A percentile compares a stretch with the other conserved stretches of the same genome.
phyloP scores from a whole-genome alignment of 208 protist genomes.

The Naegleria lovaniensis region DNA sequence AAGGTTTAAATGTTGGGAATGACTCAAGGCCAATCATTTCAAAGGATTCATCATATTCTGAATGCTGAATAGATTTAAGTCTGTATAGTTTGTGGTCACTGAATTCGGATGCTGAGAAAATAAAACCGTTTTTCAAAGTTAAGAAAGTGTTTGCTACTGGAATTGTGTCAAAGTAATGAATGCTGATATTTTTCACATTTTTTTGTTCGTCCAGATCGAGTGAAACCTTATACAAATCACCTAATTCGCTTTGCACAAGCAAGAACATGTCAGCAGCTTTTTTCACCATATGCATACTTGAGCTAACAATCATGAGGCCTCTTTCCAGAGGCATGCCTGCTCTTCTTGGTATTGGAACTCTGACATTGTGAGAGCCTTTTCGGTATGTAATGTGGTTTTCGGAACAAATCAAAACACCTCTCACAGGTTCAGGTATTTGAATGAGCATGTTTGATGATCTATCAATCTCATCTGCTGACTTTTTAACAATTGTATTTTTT shows the following conservation, averaged over 20 bases:
- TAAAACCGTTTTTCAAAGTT: slow-evolving; percentile 84
- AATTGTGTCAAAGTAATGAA: slow-evolving; percentile 96
- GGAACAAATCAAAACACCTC: slow-evolving; percentile 91
- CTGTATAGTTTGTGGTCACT: slow-evolving; percentile 85
- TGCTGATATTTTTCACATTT: slow-evolving; percentile 49
- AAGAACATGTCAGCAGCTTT: slow-evolving; percentile 83
- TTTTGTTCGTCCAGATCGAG: slow-evolving; percentile 37
- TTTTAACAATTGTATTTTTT: slow-evolving; percentile 95
- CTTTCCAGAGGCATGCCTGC: slow-evolving; percentile 64
- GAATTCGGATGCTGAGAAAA: slow-evolving; percentile 90
- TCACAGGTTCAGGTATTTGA: slow-evolving; percentile 68
- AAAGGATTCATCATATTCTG: slow-evolving; percentile 41
- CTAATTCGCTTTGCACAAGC: slow-evolving; percentile 89
- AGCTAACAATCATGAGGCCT: slow-evolving; percentile 75
- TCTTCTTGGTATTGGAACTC: slow-evolving; percentile 55
- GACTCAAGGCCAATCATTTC: background rate
- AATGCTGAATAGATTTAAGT: slow-evolving; percentile 70
- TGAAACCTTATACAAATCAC: slow-evolving; percentile 94
- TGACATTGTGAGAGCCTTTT: slow-evolving; percentile 54
- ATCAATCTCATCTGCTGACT: slow-evolving; percentile 79
- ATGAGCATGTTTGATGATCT: slow-evolving; percentile 75
- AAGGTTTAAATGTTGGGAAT: background rate
- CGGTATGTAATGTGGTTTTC: slow-evolving; percentile 87
- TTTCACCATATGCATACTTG: slow-evolving; percentile 58
- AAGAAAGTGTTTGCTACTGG: slow-evolving; percentile 70